Evolutionary conservation across 2,329 filamentous ascomycete species (phyloP).

Genomic region (Coleophoma cylindrospora): DNA sequence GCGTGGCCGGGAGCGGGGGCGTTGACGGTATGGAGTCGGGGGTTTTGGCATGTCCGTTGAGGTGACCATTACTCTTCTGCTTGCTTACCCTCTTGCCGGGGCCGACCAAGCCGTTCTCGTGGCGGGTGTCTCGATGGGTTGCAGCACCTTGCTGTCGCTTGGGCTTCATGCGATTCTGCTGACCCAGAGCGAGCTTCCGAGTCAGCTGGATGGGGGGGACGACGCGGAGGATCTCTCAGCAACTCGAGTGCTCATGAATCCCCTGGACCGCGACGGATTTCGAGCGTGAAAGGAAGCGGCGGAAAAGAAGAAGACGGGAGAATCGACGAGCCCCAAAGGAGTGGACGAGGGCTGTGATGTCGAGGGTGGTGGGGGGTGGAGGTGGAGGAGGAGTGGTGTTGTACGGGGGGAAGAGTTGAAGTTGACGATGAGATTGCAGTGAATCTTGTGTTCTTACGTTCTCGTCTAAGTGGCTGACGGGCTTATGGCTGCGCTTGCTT

Average conservation of each 20-base stretch:
- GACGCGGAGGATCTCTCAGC: conserved; percentile 43
- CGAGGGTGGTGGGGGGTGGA: background rate
- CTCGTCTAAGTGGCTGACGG: too few species aligned
- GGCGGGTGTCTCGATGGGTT: conserved; percentile 67
- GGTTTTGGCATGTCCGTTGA: conserved; percentile 44
- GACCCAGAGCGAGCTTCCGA: conserved; percentile 28
- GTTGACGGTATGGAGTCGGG: conserved; percentile 32
- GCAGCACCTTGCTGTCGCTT: conserved; percentile 36
- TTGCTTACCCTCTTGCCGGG: conserved; percentile 59
- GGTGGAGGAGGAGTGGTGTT: background rate
- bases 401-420: background rate
- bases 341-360: background rate
- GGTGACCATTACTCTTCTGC: conserved; percentile 49
- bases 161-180: conserved; percentile 29
- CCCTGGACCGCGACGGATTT: conserved; percentile 27
- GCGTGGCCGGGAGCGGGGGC: conserved; percentile 33
- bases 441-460: too few species aligned
- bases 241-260: conserved; percentile 30
- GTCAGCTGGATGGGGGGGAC: conserved; percentile 34
- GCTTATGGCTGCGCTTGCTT: too few species aligned
- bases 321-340: background rate
- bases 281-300: conserved; percentile 25
- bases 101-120: conserved; percentile 84
- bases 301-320: background rate
- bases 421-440: too few species aligned